Evolutionary conservation across 2,329 filamentous ascomycete species (phyloP).

Genomic region (Colletotrichum orchidophilum): DNA sequence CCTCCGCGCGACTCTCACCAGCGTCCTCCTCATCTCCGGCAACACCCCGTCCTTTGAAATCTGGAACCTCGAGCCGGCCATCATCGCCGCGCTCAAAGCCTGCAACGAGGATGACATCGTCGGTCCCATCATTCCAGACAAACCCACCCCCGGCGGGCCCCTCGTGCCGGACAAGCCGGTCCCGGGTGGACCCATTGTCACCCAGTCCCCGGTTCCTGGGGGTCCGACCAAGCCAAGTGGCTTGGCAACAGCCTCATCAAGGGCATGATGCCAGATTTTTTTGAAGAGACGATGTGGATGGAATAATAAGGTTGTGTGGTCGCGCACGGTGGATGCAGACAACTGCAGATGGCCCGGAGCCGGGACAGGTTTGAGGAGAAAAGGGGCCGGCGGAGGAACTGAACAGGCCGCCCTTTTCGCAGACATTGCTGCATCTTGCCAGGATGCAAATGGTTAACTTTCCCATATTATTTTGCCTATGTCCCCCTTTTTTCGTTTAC

Average conservation of each 20-base stretch:
- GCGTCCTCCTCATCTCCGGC: constrained; percentile 32
- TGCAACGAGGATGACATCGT: constrained; percentile 27
- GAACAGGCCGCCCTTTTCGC: too few species aligned
- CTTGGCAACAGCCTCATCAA: neutral
- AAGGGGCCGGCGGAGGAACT: too few species aligned
- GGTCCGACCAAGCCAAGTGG: constrained; percentile 27
- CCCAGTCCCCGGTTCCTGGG: constrained; percentile 27
- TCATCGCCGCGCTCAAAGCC: constrained; percentile 33
- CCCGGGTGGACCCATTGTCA: constrained; percentile 42
- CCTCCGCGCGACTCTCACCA: constrained; percentile 33
- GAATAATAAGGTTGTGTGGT: constrained; percentile 16
- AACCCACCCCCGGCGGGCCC: constrained; percentile 42
- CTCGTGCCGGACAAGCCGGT: constrained; percentile 41
- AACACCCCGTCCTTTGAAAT: constrained; percentile 29
- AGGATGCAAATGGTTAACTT: constrained; percentile 21
- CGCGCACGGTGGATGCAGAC: neutral
- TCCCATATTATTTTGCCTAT: constrained; percentile 28
- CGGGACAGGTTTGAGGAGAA: neutral
- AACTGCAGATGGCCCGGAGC: neutral
- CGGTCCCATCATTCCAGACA: constrained; percentile 36
- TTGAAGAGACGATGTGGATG: neutral
- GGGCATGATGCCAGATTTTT: neutral
- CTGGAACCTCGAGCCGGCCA: constrained; percentile 34
- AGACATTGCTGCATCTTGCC: neutral
- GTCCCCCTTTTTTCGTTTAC: constrained; percentile 28